Evolutionary conservation across 257 asterid species (phyloP).

Genomic region (Euphrasia confusa): DNA sequence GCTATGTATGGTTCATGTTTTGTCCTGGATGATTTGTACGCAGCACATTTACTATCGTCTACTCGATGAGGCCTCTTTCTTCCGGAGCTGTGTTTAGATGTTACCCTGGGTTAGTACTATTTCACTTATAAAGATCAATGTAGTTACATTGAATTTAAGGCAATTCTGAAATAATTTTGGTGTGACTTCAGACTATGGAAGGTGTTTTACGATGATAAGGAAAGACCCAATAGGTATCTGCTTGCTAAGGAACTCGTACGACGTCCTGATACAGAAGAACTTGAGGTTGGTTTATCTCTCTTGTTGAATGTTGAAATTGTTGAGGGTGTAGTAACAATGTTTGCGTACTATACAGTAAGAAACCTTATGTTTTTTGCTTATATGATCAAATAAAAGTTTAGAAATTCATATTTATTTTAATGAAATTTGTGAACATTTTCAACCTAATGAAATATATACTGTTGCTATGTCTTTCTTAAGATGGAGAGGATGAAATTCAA

Average conservation of each 20-base stretch:
- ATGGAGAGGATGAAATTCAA: no score
- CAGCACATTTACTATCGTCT: slow-evolving; percentile 76
- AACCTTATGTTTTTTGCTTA: no score
- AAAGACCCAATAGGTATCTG: slow-evolving; percentile 75
- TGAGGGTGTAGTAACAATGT: neutral
- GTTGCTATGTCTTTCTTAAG: no score
- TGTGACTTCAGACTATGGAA: slow-evolving; percentile 64
- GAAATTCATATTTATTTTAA: no score
- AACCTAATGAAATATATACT: no score
- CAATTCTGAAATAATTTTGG: slow-evolving; percentile 5
- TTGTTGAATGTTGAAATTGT: neutral
- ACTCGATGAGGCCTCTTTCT: slow-evolving; percentile 88
- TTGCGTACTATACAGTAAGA: no score
- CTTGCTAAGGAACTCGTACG: slow-evolving; percentile 77
- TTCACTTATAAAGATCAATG: neutral
- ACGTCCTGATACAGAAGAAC: slow-evolving; percentile 83
- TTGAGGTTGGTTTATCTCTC: slow-evolving; percentile 60
- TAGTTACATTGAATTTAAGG: neutral
- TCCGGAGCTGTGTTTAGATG: slow-evolving; percentile 91
- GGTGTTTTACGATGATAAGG: slow-evolving; percentile 89
- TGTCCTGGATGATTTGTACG: slow-evolving; percentile 17
- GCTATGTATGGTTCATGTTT: slow-evolving; percentile 9
- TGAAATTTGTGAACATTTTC: no score
- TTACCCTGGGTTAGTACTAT: slow-evolving; percentile 74
- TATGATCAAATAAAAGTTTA: neutral